These are phyloP conservation scores for Erodium moschatum DNA, from an alignment of 441 rosid species.

Conservation along the genomic window DNA sequence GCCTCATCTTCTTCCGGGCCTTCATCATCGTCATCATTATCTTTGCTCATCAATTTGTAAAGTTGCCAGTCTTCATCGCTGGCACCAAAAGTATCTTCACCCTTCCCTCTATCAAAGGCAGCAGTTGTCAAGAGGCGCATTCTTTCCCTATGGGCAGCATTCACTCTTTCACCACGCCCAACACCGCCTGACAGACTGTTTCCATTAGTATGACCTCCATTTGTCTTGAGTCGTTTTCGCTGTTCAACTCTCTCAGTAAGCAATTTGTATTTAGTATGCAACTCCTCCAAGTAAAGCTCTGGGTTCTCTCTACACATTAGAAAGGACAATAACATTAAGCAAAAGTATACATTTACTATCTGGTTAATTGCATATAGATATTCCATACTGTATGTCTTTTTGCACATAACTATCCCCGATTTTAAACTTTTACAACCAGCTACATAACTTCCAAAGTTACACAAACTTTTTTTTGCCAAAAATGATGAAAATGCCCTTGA, in stretches of 20 bases:
- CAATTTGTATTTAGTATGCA: conserved; percentile 60
- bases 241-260: conserved; percentile 69
- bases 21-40: conserved; percentile 79
- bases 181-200: conserved; percentile 54
- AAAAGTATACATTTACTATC: neutral
- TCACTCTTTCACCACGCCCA: conserved; percentile 90
- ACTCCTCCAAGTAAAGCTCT: conserved; percentile 63
- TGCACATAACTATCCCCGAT: too few relatives aligned
- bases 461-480: too few relatives aligned
- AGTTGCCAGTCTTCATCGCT: conserved; percentile 96
- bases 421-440: too few relatives aligned
- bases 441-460: too few relatives aligned
- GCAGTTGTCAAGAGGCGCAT: conserved; percentile 91
- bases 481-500: too few relatives aligned
- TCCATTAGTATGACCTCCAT: conserved; percentile 62
- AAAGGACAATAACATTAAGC: conserved; percentile 12
- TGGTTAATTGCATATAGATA: too few relatives aligned
- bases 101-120: conserved; percentile 93
- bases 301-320: conserved; percentile 61
- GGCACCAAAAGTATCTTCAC: conserved; percentile 84
- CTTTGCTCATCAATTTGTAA: conserved; percentile 82
- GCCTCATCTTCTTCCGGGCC: conserved; percentile 58
- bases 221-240: conserved; percentile 72
- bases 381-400: too few relatives aligned
- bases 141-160: conserved; percentile 83